phyloP scores from a whole-genome alignment of 1,284 basidiomycete species.

The Ustilago curta region DNA sequence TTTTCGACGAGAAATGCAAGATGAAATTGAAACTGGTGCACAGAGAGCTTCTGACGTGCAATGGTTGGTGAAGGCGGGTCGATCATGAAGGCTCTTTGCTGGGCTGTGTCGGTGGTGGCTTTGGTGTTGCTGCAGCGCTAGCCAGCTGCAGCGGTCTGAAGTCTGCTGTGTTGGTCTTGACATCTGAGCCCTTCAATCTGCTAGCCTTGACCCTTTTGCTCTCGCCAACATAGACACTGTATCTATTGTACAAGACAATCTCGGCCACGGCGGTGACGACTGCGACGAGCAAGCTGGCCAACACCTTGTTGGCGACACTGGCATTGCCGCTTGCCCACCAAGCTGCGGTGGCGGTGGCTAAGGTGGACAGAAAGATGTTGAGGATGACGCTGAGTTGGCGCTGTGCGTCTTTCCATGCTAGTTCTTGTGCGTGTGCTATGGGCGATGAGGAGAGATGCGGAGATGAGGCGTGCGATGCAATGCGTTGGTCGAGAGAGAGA shows the following conservation, averaged over 20 bases:
- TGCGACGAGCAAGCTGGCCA: slow-evolving; percentile 30
- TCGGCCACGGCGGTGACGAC: slow-evolving; percentile 40
- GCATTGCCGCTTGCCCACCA: slow-evolving; percentile 45
- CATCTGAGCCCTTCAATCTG: slow-evolving; percentile 38
- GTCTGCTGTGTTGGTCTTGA: neutral
- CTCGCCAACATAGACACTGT: slow-evolving; percentile 32
- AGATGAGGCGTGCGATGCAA: slow-evolving; percentile 10
- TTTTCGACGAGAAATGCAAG: neutral
- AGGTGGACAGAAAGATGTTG: slow-evolving; percentile 41
- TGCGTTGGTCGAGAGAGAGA: slow-evolving; percentile 26
- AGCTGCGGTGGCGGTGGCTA: slow-evolving; percentile 40
- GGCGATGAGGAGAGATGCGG: slow-evolving; percentile 4
- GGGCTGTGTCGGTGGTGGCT: neutral
- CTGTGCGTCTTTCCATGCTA: slow-evolving; percentile 41
- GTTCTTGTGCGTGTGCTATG: slow-evolving; percentile 15
- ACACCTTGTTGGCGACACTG: slow-evolving; percentile 19
- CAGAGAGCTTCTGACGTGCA: neutral
- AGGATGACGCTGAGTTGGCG: slow-evolving; percentile 38
- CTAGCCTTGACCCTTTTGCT: slow-evolving; percentile 22
- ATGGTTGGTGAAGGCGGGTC: neutral
- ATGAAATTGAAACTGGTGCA: neutral
- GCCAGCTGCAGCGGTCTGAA: slow-evolving; percentile 35
- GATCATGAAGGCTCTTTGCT: slow-evolving; percentile 20
- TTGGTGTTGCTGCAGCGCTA: neutral
- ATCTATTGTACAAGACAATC: slow-evolving; percentile 43